Base-by-base conservation (phyloP, 2,329 filamentous ascomycete genomes). In the Cladosporium sp. region DNA sequence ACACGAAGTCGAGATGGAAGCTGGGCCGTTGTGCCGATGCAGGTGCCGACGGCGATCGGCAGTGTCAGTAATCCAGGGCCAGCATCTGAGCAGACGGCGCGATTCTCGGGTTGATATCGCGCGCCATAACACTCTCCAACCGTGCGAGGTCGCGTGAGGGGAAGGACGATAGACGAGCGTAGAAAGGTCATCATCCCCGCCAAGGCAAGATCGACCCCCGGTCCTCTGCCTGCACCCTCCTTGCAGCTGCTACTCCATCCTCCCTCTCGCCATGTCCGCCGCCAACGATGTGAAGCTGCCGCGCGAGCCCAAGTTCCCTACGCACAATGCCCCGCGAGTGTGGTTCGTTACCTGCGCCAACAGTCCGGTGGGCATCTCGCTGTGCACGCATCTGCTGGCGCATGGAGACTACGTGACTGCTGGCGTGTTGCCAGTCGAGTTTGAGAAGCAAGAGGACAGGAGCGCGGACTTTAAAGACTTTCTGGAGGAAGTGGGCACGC, bases 311-410 rank as follows among this genome's bases (percentile, higher is more conserved):
- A 82, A 82, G 61, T 86, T 86, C 65, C 84, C 84, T 42, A 76
- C 79, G 30, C 83, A 86, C 72, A 80, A 82, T 70, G 81, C 80
- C 51, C 92, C 92, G 52, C 88, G 93, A 69, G 90, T 93, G 69
- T 97, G 94, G 94, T 87, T 99, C 70, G 79, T 99, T 64, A 96
- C 92, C 11, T 88, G 90, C 60, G 90, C 90, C 36, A 84, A 93
- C 61, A 93, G 91, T 37, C 91, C 93, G 12, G 83, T 97, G 63
- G 88, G 88, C 56, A 88, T 96, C 61, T 88, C 90, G 47, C 82
- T 97, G 59, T 89, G 91, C 56, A 86, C 88, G 57, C 84, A 90
- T 67, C 82, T 96, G 43, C 86, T 97, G 50, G 85, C 85, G n/a
- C 92, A 97, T 74, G 93, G 94, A 51, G 94, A 97, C 74, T 92